Base-by-base conservation (phyloP, 345 rosid genomes). In the Ceriops tagal region DNA sequence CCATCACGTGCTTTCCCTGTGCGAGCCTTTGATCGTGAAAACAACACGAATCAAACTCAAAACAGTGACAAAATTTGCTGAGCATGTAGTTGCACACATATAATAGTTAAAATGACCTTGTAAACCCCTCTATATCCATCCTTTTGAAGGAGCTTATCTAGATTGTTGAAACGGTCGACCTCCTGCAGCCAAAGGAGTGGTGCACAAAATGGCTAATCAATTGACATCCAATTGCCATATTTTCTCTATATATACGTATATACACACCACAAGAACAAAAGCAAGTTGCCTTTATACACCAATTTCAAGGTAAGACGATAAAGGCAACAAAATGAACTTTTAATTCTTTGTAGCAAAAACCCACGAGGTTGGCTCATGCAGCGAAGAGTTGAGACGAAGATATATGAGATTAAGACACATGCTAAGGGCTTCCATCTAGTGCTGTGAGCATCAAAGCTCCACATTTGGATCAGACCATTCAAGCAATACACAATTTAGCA, bases 1-100 rank as follows among this genome's bases (percentile, higher is more conserved):
- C 97, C 97, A 82, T 93, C 98, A 72, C 64, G 70, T 26, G 90
- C 92, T 71, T 85, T 92, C 71, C 97, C 96, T 9, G 92, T 93
- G 61, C 97, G 97, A 43, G 82, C 83, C 98, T 93, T 10, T 56
- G 18, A 74, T 84, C 78, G 13, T 43, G 49, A 71, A 80, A 85
- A 91, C 24, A 81, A 24, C 27, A 89, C 67, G 85, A 93, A 74
- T 88, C 89, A 79, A 55, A 18, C 64, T 27, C 32, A 47, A 58
- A 57, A 68, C 49, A 22, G 52, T 70, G 58, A 67, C 62, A 13
- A 67, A 61, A 28, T 34, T 24, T 67, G 69, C 61, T 39, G 53
- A 34, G 18, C 49, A 43, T 13, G 18, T 4, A 56, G 30, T 10
- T 21, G 59, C 49, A 11, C 16, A 13, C 49, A 15, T 56, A 56